phyloP scores from a whole-genome alignment of 2,329 filamentous ascomycete genomes.

The Pyrenophora tritici-repentis region DNA sequence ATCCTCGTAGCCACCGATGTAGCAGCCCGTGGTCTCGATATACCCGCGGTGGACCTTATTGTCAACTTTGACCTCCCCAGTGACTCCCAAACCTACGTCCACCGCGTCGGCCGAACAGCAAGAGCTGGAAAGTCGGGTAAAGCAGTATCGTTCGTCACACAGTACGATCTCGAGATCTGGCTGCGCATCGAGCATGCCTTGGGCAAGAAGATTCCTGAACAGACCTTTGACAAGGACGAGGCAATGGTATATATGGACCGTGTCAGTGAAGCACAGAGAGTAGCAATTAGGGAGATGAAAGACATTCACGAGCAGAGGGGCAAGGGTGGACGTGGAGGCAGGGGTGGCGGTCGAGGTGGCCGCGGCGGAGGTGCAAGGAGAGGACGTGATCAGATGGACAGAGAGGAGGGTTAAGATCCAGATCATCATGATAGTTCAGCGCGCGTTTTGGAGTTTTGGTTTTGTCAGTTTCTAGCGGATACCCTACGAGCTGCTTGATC shows the following conservation, averaged over 20 bases:
- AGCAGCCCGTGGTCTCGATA: constrained; percentile 90
- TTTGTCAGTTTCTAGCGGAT: constrained; percentile 2
- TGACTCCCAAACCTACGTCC: constrained; percentile 89
- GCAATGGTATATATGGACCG: constrained; percentile 79
- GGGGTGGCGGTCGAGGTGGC: constrained; percentile 27
- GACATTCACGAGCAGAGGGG: constrained; percentile 70
- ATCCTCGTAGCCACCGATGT: constrained; percentile 94
- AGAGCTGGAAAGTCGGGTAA: constrained; percentile 84
- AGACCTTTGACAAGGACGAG: constrained; percentile 75
- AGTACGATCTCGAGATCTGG: constrained; percentile 85
- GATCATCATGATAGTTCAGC: background rate
- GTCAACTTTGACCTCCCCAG: constrained; percentile 83
- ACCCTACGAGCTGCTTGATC: constrained; percentile 14
- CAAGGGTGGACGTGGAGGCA: constrained; percentile 56
- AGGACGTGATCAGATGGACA: constrained; percentile 71
- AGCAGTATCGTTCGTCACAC: constrained; percentile 80
- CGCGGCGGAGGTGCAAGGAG: constrained; percentile 48
- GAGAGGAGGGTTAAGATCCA: constrained; percentile 65
- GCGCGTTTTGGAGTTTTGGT: background rate
- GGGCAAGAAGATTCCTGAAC: constrained; percentile 74
- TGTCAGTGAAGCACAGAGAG: constrained; percentile 81
- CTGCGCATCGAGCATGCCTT: constrained; percentile 81
- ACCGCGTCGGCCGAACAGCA: constrained; percentile 85
- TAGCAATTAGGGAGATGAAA: constrained; percentile 82
- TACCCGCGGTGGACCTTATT: constrained; percentile 86